These are phyloP conservation scores for Misopates orontium DNA, from an alignment of 257 asterid species.

Conservation along the genomic window DNA sequence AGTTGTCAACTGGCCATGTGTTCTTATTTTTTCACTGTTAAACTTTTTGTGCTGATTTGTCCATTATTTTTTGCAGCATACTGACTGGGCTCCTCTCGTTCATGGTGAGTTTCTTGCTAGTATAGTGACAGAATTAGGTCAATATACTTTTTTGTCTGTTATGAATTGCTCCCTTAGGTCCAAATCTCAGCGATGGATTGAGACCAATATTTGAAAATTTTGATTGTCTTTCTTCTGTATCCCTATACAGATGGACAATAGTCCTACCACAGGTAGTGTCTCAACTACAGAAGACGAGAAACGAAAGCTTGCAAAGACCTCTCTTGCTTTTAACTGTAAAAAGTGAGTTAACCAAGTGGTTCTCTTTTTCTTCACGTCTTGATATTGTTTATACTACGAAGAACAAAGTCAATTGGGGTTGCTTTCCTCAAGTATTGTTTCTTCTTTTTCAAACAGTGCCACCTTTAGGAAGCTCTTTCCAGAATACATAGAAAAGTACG, in stretches of 20 bases:
- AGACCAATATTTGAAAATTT: neutral
- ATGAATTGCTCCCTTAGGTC: too few species aligned
- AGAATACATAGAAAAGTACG: slow-evolving; percentile 78
- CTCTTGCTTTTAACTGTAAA: slow-evolving; percentile 87
- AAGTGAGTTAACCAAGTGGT: slow-evolving; percentile 56
- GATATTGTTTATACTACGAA: neutral
- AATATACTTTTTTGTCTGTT: neutral
- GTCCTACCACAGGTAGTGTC: slow-evolving; percentile 97
- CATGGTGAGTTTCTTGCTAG: slow-evolving; percentile 68
- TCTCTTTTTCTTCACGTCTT: slow-evolving; percentile 13
- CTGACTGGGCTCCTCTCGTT: slow-evolving; percentile 95
- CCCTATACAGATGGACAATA: slow-evolving; percentile 73
- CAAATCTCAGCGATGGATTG: too few species aligned
- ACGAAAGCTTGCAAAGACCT: slow-evolving; percentile 77
- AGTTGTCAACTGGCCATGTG: slow-evolving; percentile 11
- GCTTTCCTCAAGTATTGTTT: slow-evolving; percentile 1
- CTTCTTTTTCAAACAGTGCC: slow-evolving; percentile 41
- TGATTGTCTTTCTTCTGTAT: neutral
- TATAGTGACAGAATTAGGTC: too few species aligned
- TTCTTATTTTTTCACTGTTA: slow-evolving; percentile 5
- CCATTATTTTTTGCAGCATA: slow-evolving; percentile 65
- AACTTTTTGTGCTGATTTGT: slow-evolving; percentile 34
- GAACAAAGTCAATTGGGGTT: neutral
- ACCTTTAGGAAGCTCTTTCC: slow-evolving; percentile 82
- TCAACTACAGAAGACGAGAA: slow-evolving; percentile 80